Percentiles rank a stretch among this genome's conserved stretches.
These are phyloP conservation scores for Globisporangium lucens DNA, from an alignment of 352 stramenopile genomes.

Conservation along the genomic window DNA sequence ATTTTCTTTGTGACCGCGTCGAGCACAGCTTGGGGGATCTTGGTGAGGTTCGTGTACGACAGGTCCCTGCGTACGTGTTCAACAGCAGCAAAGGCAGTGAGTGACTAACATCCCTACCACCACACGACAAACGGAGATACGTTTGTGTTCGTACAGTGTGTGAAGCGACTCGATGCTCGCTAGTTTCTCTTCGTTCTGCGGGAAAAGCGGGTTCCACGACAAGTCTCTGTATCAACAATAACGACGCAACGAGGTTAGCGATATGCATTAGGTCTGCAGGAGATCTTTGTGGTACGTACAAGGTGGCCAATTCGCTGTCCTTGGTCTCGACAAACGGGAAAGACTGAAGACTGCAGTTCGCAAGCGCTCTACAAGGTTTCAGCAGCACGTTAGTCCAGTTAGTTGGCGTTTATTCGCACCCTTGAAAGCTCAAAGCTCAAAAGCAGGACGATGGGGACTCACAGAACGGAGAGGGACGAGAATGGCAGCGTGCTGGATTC, in stretches of 20 bases:
- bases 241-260: not conserved
- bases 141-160: not conserved
- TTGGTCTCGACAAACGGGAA: slow-evolving; percentile 7
- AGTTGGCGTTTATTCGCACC: no score
- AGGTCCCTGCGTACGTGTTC: slow-evolving; percentile 1
- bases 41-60: slow-evolving; percentile 10
- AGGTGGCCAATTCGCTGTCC: not conserved
- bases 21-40: slow-evolving; percentile 4
- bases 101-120: no score
- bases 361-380: not conserved
- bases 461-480: slow-evolving; percentile 2
- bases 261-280: not conserved
- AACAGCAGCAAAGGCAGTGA: not conserved
- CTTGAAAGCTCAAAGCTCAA: not conserved
- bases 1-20: not conserved
- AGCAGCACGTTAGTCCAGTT: not conserved
- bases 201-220: slow-evolving; percentile 11
- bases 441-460: not conserved
- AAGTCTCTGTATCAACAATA: not conserved
- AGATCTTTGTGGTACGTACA: not conserved
- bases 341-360: slow-evolving; percentile 13
- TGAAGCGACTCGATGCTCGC: slow-evolving; percentile 3
- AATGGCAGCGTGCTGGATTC: not conserved
- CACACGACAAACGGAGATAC: not conserved
- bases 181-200: not conserved